Base-by-base conservation (phyloP, 2,329 filamentous ascomycete species). In the Beauveria medogensis region DNA sequence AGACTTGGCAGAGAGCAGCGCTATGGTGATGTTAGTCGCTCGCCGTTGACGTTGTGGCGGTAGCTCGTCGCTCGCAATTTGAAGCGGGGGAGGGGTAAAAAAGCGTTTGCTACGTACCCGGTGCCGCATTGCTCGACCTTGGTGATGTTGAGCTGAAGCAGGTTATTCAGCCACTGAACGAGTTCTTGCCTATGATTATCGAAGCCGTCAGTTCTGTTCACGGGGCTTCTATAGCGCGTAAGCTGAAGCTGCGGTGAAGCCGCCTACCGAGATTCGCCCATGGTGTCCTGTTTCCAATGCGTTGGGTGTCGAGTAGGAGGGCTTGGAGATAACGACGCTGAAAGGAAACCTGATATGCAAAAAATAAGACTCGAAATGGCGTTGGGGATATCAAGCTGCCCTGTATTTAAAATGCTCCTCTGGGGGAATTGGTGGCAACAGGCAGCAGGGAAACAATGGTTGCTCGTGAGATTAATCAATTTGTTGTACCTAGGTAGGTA, bases 41-140 rank as follows among this genome's bases (percentile, higher is more conserved):
- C 41, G 50, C 24, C 48, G 22, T 30, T 34, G n/a, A 30, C n/a
- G 34, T 44, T 58, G 47, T 54, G 46, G 41, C 22, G 46, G 20
- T 47, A 26, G 22, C 24, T 53, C 40, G 47, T 57, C 50, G 48
- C 51, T 62, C 60, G 50, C 48, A 24, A 26, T 64, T 56, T 55
- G 34, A 63, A 44, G 60, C 53, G 63, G 65, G 60, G 62, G 63
- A 65, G 62, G 65, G 64, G 65, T 62, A 61, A 53, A 60, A 58
- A 16, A 37, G 34, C 34, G 61, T 68, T 63, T 62, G 53, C 66
- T 65, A 74, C 80, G 70, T 87, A 97, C 93, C 93, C 94, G 72
- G 93, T 97, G 75, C 94, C 94, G 76, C 93, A 97, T 83, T 99
- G 94, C 80, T 99, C 94, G 74, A 99, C 91, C 79, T 97, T 97